Conservation (phyloP, 345 rosid genomes). For the Camelina hispida region DNA sequence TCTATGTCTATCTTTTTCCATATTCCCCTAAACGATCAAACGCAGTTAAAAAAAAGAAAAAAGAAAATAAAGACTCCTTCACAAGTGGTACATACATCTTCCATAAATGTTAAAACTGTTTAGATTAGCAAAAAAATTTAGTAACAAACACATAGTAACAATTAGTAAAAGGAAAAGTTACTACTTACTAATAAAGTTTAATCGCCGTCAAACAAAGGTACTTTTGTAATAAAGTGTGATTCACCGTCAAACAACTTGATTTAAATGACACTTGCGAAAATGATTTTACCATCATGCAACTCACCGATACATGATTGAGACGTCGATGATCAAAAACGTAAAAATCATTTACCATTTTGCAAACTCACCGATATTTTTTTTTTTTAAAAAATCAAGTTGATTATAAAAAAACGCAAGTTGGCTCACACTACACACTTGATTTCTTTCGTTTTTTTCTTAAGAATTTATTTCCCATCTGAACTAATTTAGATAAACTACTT, state of each 20-base stretch:
- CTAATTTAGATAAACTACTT: neutral
- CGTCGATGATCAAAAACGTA: neutral
- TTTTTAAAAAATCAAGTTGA: neutral
- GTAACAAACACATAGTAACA: too few species aligned
- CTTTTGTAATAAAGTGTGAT: too few species aligned
- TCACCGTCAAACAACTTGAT: neutral
- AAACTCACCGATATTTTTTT: neutral
- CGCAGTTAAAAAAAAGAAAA: neutral
- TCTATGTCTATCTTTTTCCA: slow-evolving; percentile 21
- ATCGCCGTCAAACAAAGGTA: too few species aligned
- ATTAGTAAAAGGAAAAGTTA: too few species aligned
- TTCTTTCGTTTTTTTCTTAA: neutral
- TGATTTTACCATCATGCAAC: too few species aligned
- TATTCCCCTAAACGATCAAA: slow-evolving; percentile 18
- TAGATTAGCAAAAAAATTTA: too few species aligned
- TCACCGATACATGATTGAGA: too few species aligned
- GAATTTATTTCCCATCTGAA: neutral
- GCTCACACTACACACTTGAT: slow-evolving; percentile 1
- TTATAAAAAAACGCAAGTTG: slow-evolving; percentile 1
- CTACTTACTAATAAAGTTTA: too few species aligned
- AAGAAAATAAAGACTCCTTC: too few species aligned
- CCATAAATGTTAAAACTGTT: too few species aligned
- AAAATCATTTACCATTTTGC: neutral
- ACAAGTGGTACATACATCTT: too few species aligned
- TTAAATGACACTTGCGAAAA: neutral